Conservation (phyloP, 345 rosid species). For the Salix brachista region DNA sequence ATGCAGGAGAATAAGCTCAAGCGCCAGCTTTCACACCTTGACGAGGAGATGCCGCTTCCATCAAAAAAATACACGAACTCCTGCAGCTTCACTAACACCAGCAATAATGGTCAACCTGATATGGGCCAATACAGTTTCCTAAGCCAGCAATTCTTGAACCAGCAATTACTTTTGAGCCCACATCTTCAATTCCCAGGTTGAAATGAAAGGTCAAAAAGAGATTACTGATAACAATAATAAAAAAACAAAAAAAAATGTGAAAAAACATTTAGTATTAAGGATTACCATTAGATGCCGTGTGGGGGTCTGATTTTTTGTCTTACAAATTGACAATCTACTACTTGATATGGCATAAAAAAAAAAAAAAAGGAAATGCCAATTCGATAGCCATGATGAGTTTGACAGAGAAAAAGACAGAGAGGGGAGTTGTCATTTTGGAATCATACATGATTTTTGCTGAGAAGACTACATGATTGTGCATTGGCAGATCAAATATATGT, state of each 20-base stretch:
- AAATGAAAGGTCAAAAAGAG: background rate
- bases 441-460: constrained; percentile 14
- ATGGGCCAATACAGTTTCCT: constrained; percentile 39
- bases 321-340: constrained; percentile 6
- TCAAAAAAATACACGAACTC: constrained; percentile 46
- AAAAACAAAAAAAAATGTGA: too few relatives aligned
- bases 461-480: constrained; percentile 4
- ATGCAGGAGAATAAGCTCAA: constrained; percentile 38
- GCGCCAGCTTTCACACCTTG: constrained; percentile 40
- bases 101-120: constrained; percentile 31
- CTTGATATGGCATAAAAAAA: constrained; percentile 4
- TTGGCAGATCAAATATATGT: background rate
- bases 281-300: background rate
- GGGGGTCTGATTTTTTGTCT: background rate
- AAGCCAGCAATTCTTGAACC: constrained; percentile 47
- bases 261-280: background rate
- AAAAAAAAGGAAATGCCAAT: background rate
- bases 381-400: constrained; percentile 5
- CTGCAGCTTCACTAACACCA: constrained; percentile 44
- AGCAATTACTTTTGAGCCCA: constrained; percentile 48
- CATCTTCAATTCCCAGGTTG: constrained; percentile 54
- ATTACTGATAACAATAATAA: background rate
- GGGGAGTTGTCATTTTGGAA: background rate
- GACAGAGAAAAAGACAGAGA: background rate
- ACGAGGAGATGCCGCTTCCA: constrained; percentile 34